Percentiles rank a stretch among this genome's conserved stretches.
These are phyloP conservation scores for Craterostigma plantagineum DNA, from an alignment of 257 asterid species.

Conservation along the genomic window DNA sequence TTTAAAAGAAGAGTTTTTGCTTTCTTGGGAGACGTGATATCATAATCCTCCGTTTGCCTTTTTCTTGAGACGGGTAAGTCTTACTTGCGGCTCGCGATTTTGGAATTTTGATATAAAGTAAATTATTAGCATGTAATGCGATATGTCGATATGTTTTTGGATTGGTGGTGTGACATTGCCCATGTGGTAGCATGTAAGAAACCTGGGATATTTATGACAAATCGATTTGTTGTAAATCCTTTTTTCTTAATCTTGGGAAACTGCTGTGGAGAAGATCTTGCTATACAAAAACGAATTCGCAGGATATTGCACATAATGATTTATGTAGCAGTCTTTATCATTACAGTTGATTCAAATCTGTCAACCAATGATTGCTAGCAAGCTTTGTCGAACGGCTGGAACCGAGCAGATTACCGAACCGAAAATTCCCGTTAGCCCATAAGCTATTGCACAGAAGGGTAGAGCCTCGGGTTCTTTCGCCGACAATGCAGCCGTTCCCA, in stretches of 20 bases:
- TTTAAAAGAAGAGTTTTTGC: slow-evolving; percentile 57
- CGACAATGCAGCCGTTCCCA: slow-evolving; percentile 95
- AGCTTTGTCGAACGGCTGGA: slow-evolving; percentile 76
- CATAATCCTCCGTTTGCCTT: slow-evolving; percentile 15
- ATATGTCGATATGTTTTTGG: too few species aligned
- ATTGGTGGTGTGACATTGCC: too few species aligned
- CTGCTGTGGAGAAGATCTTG: too few species aligned
- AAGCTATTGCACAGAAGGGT: slow-evolving; percentile 94
- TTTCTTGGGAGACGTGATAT: slow-evolving; percentile 34
- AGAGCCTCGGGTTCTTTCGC: slow-evolving; percentile 99
- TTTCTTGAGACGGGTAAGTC: too few species aligned
- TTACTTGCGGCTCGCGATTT: too few species aligned
- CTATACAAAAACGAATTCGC: not conserved
- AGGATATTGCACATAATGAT: not conserved
- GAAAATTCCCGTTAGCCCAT: slow-evolving; percentile 86
- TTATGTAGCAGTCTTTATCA: too few species aligned
- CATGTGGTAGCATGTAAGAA: too few species aligned
- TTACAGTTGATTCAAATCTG: not conserved
- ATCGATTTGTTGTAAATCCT: too few species aligned
- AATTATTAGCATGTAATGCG: too few species aligned
- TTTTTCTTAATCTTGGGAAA: too few species aligned
- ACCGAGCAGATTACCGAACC: slow-evolving; percentile 88
- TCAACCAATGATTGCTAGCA: slow-evolving; percentile 71
- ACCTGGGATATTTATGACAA: too few species aligned
- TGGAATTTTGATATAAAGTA: too few species aligned